phyloP scores from a whole-genome alignment of 495 filamentous ascomycete genomes.

The Echria macrotheca region DNA sequence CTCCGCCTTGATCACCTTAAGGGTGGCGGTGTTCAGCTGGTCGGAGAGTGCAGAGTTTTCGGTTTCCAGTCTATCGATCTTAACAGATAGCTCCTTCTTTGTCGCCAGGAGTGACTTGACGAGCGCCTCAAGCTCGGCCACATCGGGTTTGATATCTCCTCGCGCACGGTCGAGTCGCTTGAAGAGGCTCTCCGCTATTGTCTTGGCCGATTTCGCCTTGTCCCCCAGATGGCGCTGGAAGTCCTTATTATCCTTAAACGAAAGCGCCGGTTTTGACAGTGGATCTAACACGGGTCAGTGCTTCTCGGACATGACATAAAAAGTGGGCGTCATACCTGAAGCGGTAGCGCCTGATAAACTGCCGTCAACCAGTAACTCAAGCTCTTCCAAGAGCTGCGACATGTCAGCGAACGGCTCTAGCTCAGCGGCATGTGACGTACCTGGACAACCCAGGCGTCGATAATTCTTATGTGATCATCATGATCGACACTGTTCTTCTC shows the following conservation, averaged over 20 bases:
- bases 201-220: constrained; percentile 44
- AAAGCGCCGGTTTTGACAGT: constrained; percentile 54
- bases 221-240: constrained; percentile 74
- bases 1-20: constrained; percentile 90
- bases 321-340: constrained; percentile 45
- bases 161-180: constrained; percentile 33
- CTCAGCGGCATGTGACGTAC: too few relatives aligned
- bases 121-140: constrained; percentile 65
- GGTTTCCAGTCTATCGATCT: constrained; percentile 66
- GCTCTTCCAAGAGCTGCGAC: constrained; percentile 90
- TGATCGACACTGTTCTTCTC: constrained; percentile 70
- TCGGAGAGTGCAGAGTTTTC: constrained; percentile 82
- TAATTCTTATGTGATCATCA: constrained; percentile 83
- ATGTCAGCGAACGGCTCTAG: too few relatives aligned
- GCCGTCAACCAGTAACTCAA: constrained; percentile 60
- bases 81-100: constrained; percentile 73
- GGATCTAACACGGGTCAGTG: constrained; percentile 31
- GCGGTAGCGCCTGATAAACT: constrained; percentile 39
- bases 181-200: constrained; percentile 38
- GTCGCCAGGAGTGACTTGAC: constrained; percentile 67
- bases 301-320: too few relatives aligned
- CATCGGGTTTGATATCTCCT: constrained; percentile 53
- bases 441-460: constrained; percentile 87
- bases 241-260: constrained; percentile 59
- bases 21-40: constrained; percentile 74